Percentiles rank a stretch among this genome's conserved stretches.
These are phyloP conservation scores for Pyronema domesticum DNA, from an alignment of 495 filamentous ascomycete species.

Conservation along the genomic window DNA sequence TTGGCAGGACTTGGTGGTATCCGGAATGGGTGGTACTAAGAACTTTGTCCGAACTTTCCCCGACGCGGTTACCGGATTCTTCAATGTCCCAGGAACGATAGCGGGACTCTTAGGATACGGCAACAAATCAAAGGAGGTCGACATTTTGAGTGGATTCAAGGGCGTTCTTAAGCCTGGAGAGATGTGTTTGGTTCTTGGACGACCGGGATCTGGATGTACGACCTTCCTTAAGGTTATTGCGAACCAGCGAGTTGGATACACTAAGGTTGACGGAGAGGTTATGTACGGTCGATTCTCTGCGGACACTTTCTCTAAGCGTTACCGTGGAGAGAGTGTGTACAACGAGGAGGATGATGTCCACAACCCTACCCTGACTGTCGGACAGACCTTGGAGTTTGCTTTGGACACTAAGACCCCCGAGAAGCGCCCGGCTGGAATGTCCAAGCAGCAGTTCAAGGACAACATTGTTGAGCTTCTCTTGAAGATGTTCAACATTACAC, in stretches of 20 bases:
- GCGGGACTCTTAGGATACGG: background rate
- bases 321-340: conserved; percentile 70
- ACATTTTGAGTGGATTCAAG: conserved; percentile 38
- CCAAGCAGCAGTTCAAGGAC: conserved; percentile 45
- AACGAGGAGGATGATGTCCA: conserved; percentile 33
- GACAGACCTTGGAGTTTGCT: conserved; percentile 67
- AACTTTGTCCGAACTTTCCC: conserved; percentile 73
- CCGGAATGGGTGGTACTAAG: conserved; percentile 55
- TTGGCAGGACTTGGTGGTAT: conserved; percentile 62
- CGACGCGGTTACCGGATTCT: conserved; percentile 56
- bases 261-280: background rate
- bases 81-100: conserved; percentile 33
- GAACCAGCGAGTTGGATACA: conserved; percentile 39
- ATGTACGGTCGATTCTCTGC: background rate
- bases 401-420: conserved; percentile 64
- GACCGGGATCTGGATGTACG: conserved; percentile 58
- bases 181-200: conserved; percentile 77
- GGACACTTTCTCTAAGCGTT: conserved; percentile 19
- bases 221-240: conserved; percentile 74
- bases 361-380: conserved; percentile 63
- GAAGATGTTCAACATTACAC: conserved; percentile 76
- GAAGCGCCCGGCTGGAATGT: conserved; percentile 48
- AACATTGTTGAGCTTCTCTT: conserved; percentile 52
- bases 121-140: conserved; percentile 36
- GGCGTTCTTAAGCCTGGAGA: conserved; percentile 55